phyloP scores from a whole-genome alignment of 2,329 filamentous ascomycete species.

The Clonostachys solani region DNA sequence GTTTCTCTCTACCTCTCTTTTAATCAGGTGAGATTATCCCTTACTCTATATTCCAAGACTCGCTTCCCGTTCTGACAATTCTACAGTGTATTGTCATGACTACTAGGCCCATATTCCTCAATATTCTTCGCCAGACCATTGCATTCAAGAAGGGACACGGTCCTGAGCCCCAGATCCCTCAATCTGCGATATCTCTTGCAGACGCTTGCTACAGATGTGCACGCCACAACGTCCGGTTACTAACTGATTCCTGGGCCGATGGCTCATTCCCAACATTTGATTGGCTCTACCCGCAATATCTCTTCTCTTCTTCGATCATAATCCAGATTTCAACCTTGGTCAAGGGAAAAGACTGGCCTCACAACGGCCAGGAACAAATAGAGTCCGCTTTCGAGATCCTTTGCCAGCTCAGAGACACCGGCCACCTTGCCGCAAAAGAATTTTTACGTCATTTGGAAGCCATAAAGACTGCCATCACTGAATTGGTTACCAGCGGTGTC shows the following conservation, averaged over 20 bases:
- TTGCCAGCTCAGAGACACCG: constrained; percentile 27
- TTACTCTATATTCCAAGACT: fast-evolving
- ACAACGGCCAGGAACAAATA: constrained; percentile 34
- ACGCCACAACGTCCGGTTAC: constrained; percentile 32
- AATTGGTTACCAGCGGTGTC: not conserved
- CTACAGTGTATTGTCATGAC: constrained; percentile 23
- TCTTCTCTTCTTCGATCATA: constrained; percentile 38
- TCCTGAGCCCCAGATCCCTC: constrained; percentile 15
- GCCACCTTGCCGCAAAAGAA: constrained; percentile 6
- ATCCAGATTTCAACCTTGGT: constrained; percentile 36
- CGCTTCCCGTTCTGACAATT: not conserved
- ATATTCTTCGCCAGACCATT: constrained; percentile 21
- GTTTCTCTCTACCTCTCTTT: constrained; percentile 26
- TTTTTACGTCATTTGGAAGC: not conserved
- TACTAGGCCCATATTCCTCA: constrained; percentile 25
- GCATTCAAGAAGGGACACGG: constrained; percentile 10
- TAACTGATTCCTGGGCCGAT: constrained; percentile 39
- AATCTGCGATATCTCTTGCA: constrained; percentile 27
- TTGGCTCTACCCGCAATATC: constrained; percentile 39
- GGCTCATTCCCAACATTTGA: constrained; percentile 41
- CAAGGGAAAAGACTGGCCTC: constrained; percentile 13
- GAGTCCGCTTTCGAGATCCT: constrained; percentile 30
- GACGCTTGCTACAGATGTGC: constrained; percentile 40
- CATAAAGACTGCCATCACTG: not conserved
- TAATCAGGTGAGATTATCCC: constrained; percentile 13